Evolutionary conservation across 225 moss, liverwort and hornwort species (phyloP), one percentile per base, ranked within the genome.

Genomic region (Ulota crispa): DNA sequence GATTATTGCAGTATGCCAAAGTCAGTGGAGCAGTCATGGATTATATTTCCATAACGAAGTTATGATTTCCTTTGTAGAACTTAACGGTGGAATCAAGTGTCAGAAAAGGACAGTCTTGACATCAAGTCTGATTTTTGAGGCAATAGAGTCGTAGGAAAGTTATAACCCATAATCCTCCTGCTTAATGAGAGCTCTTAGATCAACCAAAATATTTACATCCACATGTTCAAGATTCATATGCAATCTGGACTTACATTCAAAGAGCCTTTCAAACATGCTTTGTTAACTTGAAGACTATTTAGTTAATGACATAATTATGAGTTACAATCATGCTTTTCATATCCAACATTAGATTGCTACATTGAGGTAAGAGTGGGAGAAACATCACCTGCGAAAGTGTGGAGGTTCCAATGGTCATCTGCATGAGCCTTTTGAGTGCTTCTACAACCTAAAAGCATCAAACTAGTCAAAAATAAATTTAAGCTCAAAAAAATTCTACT

Each of bases 391-490:
- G 96, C 2, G 95, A 88, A 3, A 93, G 68, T 60, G 95, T 94
- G 62, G 93, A 89, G 26, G 97, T 92, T 78, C 93, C 95, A 54
- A 92, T 86, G 1, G 89, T 87, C 88, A 97, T 90, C 84, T 97
- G 95, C 92, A 89, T 86, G 39, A 97, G 83, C 55, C 80, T 93
- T 10, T 83, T 81, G 7, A 97, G 75, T 31, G 92, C 95, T 85
- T 97, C 92, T 2, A 90, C 73, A 21, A 97, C 85, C 96, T 96
- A 87, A 20, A 78, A 47, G 28, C 82, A 68, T 39, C 72, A 74
- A 61, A 69, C 14, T 30, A 67, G 42, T 30, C 0, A 9, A 3
- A 53, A 8, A 0, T 15, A 4, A 0, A 10, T 3, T n/a, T n/a
- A n/a, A n/a, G 15, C 24, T 43, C 75, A 8, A 45, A 37, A 65